phyloP scores from a whole-genome alignment of 192 early-diverging fungal genomes.

The Coemansia sp. region DNA sequence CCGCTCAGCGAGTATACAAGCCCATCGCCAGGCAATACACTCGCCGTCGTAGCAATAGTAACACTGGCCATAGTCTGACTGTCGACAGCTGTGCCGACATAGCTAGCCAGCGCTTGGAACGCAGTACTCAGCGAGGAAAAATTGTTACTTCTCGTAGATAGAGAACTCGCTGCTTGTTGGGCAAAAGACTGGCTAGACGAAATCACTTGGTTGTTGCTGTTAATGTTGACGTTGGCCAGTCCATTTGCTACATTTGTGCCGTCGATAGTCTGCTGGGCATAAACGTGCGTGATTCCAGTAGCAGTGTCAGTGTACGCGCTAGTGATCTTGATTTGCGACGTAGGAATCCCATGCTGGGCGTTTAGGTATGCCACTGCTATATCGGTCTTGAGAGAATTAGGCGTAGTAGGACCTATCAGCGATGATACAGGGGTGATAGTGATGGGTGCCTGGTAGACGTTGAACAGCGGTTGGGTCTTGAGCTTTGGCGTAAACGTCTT shows the following conservation, averaged over 20 bases:
- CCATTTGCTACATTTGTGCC: constrained; percentile 64
- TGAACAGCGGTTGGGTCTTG: constrained; percentile 9
- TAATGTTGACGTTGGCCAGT: constrained; percentile 65
- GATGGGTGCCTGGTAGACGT: constrained; percentile 19
- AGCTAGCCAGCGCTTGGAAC: constrained; percentile 61
- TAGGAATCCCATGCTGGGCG: constrained; percentile 8
- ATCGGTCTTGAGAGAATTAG: neutral
- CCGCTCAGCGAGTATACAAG: constrained; percentile 7
- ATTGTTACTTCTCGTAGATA: neutral
- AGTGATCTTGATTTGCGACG: constrained; percentile 57
- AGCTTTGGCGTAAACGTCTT: constrained; percentile 28
- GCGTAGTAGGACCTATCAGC: neutral
- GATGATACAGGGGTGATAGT: neutral
- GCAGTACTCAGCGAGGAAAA: constrained; percentile 2
- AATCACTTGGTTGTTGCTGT: constrained; percentile 39
- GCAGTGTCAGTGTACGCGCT: constrained; percentile 69
- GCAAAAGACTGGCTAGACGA: constrained; percentile 52
- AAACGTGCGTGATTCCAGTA: constrained; percentile 64
- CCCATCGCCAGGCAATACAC: neutral
- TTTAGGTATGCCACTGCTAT: constrained; percentile 9
- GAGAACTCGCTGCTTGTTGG: neutral
- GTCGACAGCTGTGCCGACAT: constrained; percentile 49
- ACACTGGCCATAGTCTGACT: constrained; percentile 62
- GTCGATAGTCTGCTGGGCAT: constrained; percentile 59
- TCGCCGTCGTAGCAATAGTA: constrained; percentile 69